Evolutionary conservation across 345 rosid species (phyloP).

Genomic region (Euphorbia lathyris): DNA sequence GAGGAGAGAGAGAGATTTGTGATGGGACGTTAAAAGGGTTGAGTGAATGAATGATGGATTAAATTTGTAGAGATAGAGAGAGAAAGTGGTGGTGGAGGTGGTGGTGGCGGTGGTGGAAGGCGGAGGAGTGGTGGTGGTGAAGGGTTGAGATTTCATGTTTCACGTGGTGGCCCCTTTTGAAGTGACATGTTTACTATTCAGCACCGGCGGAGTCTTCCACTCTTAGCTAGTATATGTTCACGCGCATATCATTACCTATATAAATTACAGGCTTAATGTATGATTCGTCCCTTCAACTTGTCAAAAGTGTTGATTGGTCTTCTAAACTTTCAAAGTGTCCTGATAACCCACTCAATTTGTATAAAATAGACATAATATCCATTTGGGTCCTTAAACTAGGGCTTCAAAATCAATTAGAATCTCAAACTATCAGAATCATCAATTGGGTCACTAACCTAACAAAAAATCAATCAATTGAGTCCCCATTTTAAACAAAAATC

Average conservation of each 20-base stretch:
- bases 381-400: too few species aligned
- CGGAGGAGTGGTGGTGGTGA: not conserved
- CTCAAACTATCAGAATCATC: too few species aligned
- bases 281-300: too few species aligned
- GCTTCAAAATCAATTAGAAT: too few species aligned
- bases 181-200: constrained; percentile 19
- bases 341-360: too few species aligned
- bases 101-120: constrained; percentile 16
- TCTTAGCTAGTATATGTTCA: not conserved
- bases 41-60: constrained; percentile 13
- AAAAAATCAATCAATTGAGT: too few species aligned
- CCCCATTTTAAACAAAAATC: too few species aligned
- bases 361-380: too few species aligned
- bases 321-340: too few species aligned
- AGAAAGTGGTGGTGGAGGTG: not conserved
- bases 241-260: not conserved
- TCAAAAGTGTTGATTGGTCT: too few species aligned
- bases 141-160: constrained; percentile 1
- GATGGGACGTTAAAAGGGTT: constrained; percentile 24
- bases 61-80: not conserved
- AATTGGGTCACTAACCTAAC: too few species aligned
- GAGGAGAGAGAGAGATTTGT: not conserved
- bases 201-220: constrained; percentile 34
- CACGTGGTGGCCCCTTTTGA: constrained; percentile 25
- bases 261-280: too few species aligned